These are phyloP conservation scores for Orbilia ellipsospora DNA, from an alignment of 2,329 filamentous ascomycete genomes.

Conservation along the genomic window DNA sequence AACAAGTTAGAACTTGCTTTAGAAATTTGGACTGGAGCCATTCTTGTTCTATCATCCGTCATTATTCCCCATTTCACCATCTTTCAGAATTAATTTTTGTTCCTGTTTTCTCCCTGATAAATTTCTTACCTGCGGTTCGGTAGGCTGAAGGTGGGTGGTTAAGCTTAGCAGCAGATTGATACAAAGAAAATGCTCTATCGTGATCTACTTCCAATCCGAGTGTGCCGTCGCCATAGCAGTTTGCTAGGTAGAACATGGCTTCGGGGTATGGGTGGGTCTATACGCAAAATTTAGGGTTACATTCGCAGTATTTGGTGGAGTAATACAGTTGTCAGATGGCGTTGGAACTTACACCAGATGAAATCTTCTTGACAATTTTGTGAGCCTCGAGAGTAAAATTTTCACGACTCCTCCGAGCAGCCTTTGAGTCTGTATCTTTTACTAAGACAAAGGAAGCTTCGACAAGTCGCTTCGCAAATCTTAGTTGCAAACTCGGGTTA, in stretches of 20 bases:
- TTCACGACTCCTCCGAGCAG: constrained; percentile 75
- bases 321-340: too few species aligned
- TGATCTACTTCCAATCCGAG: constrained; percentile 83
- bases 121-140: constrained; percentile 73
- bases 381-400: constrained; percentile 85
- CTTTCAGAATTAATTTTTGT: not conserved
- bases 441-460: constrained; percentile 84
- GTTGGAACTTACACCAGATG: constrained; percentile 69
- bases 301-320: too few species aligned
- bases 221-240: constrained; percentile 83
- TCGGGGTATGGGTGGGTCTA: constrained; percentile 69
- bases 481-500: constrained; percentile 77
- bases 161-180: constrained; percentile 91
- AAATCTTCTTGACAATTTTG: constrained; percentile 90
- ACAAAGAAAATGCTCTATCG: constrained; percentile 92
- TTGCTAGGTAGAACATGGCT: constrained; percentile 93
- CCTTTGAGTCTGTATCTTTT: constrained; percentile 77
- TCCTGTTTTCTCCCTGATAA: not conserved
- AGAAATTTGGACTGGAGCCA: not conserved
- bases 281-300: not conserved
- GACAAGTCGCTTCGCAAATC: constrained; percentile 82
- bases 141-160: constrained; percentile 90
- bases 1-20: not conserved
- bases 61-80: too few species aligned
- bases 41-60: not conserved